A percentile compares a stretch with the other conserved stretches of the same genome.
These are phyloP conservation scores for Helicostylum pulchrum DNA, from an alignment of 192 early-diverging fungal species.

Conservation along the genomic window DNA sequence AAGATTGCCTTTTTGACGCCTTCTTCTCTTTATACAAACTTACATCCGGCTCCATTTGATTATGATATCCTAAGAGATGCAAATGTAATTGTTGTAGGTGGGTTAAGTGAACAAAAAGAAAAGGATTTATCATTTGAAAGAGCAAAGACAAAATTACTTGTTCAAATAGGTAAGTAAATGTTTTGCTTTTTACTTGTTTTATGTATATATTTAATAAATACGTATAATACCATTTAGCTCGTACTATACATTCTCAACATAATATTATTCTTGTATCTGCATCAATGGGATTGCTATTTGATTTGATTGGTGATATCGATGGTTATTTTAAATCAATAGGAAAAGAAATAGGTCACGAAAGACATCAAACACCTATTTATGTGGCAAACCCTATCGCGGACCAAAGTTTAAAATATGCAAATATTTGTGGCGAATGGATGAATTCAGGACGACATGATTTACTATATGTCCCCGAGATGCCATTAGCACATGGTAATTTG, in stretches of 20 bases:
- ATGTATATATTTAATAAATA: no score
- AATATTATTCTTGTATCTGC: constrained; percentile 70
- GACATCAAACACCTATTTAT: constrained; percentile 57
- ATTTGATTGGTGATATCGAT: constrained; percentile 63
- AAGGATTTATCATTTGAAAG: constrained; percentile 29
- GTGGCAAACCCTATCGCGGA: constrained; percentile 76
- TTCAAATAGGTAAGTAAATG: constrained; percentile 32
- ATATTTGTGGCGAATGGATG: constrained; percentile 86
- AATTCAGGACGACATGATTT: constrained; percentile 58
- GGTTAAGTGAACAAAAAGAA: constrained; percentile 32
- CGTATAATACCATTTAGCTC: constrained; percentile 10
- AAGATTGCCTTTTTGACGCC: constrained; percentile 48
- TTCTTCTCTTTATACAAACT: constrained; percentile 38
- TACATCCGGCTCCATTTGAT: constrained; percentile 53
- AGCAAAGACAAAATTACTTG: constrained; percentile 37
- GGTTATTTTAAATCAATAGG: constrained; percentile 54
- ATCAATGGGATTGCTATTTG: constrained; percentile 71
- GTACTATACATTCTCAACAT: constrained; percentile 42
- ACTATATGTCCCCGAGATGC: constrained; percentile 63
- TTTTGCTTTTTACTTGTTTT: background rate
- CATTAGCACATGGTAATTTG: constrained; percentile 49
- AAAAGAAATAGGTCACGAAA: constrained; percentile 38
- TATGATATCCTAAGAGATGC: constrained; percentile 40
- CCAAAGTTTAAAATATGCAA: constrained; percentile 72
- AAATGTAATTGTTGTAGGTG: constrained; percentile 40